phyloP scores from a whole-genome alignment of 116 monocot species.

The Cymodocea nodosa region DNA sequence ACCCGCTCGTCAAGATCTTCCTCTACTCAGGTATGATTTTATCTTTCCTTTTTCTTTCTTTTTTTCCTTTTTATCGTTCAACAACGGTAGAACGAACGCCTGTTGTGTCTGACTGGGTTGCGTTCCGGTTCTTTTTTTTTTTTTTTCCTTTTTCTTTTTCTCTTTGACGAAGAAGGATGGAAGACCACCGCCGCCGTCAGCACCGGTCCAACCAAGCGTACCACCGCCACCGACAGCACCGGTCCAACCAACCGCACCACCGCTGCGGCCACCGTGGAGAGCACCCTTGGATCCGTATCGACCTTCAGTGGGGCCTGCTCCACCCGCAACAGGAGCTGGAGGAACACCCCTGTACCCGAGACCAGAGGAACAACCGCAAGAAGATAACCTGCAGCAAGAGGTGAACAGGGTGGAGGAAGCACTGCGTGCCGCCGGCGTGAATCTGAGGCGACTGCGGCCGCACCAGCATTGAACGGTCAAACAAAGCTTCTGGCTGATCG shows the following conservation, averaged over 20 bases:
- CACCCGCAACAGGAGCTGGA: too few relatives aligned
- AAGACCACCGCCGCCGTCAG: background rate
- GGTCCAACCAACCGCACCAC: constrained; percentile 1
- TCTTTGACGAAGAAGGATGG: background rate
- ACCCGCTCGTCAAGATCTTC: constrained; percentile 3
- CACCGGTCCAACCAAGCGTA: background rate
- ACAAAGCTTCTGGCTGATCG: too few relatives aligned
- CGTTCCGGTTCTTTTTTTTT: too few relatives aligned
- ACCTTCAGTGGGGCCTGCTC: background rate
- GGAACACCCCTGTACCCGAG: background rate
- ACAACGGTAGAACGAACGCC: too few relatives aligned
- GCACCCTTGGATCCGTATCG: background rate
- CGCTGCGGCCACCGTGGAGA: background rate
- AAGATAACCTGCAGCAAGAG: constrained; percentile 1
- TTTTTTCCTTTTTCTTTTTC: too few relatives aligned
- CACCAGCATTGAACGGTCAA: background rate
- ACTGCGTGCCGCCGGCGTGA: constrained; percentile 14
- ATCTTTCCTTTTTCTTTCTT: too few relatives aligned
- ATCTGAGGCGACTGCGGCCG: constrained; percentile 8
- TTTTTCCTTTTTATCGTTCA: too few relatives aligned
- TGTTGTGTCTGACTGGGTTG: too few relatives aligned
- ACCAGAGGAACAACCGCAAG: background rate
- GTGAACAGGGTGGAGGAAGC: constrained; percentile 16
- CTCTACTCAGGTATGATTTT: background rate
- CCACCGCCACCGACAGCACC: background rate